Evolutionary conservation across 106 monocot species (phyloP).

Genomic region (Allium cepa): DNA sequence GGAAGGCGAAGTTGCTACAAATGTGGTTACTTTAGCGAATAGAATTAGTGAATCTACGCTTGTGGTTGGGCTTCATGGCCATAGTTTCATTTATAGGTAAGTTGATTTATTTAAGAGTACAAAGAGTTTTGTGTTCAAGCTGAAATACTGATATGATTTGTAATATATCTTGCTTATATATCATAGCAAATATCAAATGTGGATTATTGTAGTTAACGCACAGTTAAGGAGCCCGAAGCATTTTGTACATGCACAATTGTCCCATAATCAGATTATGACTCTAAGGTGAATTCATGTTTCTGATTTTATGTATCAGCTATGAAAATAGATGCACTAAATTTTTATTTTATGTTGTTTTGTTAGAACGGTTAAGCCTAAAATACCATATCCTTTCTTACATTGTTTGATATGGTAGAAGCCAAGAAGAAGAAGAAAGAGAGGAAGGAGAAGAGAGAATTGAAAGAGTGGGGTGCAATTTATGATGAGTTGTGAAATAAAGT

Average conservation of each 20-base stretch:
- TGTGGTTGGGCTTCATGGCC: conserved; percentile 74
- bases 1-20: conserved; percentile 63
- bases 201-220: conserved; percentile 45
- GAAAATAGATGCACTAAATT: no score
- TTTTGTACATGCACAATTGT: conserved; percentile 34
- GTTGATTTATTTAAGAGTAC: background rate
- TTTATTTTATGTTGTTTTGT: no score
- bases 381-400: no score
- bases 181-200: conserved; percentile 19
- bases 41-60: conserved; percentile 61
- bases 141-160: background rate
- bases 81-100: conserved; percentile 83
- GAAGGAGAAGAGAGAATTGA: no score
- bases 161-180: conserved; percentile 11
- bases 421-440: no score
- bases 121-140: no score
- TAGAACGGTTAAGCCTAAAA: no score
- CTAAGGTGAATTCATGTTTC: conserved; percentile 19
- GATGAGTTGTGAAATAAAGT: no score
- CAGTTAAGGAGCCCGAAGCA: conserved; percentile 14
- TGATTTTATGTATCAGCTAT: no score
- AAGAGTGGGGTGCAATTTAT: no score
- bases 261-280: conserved; percentile 37
- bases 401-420: no score
- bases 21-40: conserved; percentile 44